Evolutionary conservation across 257 asterid genomes (phyloP).

Genomic region (Salvia hispanica): DNA sequence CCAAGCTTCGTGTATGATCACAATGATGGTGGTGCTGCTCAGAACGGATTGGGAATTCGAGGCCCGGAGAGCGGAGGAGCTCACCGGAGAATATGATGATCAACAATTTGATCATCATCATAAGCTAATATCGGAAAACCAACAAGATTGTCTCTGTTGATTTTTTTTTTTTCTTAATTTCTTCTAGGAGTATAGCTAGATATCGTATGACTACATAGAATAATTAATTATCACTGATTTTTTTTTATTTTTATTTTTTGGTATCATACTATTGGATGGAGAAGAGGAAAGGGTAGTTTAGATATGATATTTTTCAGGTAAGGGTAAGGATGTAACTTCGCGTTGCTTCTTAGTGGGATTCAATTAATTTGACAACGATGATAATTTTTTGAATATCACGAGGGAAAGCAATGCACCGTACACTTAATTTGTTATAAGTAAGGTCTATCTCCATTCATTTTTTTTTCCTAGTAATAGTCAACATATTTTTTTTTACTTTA

Average conservation of each 20-base stretch:
- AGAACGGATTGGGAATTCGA: constrained; percentile 76
- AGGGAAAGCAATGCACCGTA: neutral
- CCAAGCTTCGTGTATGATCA: constrained; percentile 66
- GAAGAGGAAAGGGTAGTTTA: constrained; percentile 6
- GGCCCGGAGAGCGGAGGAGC: constrained; percentile 56
- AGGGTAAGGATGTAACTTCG: constrained; percentile 17
- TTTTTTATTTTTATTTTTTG: too few relatives aligned
- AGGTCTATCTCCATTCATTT: too few relatives aligned
- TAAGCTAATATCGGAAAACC: neutral
- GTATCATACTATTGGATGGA: too few relatives aligned
- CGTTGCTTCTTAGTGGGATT: constrained; percentile 30
- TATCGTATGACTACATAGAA: neutral
- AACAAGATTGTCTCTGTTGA: constrained; percentile 45
- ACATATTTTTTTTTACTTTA: too few relatives aligned
- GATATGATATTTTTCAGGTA: constrained; percentile 19
- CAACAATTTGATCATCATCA: neutral
- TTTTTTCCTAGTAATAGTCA: too few relatives aligned
- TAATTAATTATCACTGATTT: constrained; percentile 7
- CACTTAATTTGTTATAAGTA: neutral
- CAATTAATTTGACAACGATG: constrained; percentile 25
- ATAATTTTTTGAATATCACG: constrained; percentile 21
- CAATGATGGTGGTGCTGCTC: constrained; percentile 62
- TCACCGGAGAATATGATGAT: constrained; percentile 39
- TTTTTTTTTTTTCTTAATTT: constrained; percentile 6
- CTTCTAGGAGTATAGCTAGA: neutral